Conservation (phyloP, 2,329 filamentous ascomycete genomes). For the Monosporascus sp. region DNA sequence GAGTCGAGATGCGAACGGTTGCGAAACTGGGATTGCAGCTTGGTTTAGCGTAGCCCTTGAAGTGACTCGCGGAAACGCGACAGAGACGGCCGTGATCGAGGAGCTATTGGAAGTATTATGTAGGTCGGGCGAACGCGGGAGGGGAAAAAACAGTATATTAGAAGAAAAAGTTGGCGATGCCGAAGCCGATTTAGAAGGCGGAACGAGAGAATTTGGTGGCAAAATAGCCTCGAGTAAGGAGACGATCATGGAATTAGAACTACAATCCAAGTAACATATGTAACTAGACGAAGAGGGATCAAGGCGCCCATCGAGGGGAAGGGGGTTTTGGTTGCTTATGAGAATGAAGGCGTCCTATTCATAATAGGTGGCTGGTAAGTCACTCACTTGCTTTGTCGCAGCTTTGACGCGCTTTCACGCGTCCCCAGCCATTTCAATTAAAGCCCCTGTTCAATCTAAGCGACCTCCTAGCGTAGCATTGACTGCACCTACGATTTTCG, state of each 20-base stretch:
- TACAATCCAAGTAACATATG: not conserved
- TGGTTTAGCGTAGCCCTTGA: not conserved
- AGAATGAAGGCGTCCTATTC: not conserved
- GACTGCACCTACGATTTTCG: not conserved
- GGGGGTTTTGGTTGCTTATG: not conserved
- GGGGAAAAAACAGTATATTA: not conserved
- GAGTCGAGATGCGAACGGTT: not conserved
- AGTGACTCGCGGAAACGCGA: not conserved
- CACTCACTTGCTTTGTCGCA: not conserved
- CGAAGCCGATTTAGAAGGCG: not conserved
- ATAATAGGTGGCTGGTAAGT: not conserved
- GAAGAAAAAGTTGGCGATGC: not conserved
- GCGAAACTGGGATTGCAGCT: not conserved
- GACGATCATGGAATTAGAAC: not conserved
- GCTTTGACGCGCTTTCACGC: conserved; percentile 10
- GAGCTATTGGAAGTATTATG: no score
- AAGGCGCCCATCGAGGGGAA: not conserved
- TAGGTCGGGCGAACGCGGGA: no score
- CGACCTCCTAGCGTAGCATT: not conserved
- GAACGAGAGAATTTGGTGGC: not conserved
- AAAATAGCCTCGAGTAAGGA: not conserved
- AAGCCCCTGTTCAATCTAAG: conserved; percentile 17
- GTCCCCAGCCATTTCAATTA: conserved; percentile 26
- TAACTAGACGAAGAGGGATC: not conserved
- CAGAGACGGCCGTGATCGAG: not conserved